Evolutionary conservation across 441 rosid genomes (phyloP).

Genomic region (Gossypium aridum): DNA sequence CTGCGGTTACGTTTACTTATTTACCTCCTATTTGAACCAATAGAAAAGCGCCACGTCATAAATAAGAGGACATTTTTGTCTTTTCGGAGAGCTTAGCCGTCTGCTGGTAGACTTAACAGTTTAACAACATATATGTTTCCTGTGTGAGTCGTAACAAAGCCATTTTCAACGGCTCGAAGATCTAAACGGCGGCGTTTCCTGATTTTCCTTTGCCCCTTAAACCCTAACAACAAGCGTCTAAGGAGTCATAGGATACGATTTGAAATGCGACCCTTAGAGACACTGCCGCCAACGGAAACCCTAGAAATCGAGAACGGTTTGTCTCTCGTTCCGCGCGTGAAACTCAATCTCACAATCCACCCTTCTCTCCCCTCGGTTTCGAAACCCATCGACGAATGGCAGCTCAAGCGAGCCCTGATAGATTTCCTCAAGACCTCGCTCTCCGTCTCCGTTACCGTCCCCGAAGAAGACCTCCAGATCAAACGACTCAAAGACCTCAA

Average conservation of each 20-base stretch:
- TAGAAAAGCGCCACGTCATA: not conserved
- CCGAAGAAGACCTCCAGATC: slow-evolving; percentile 68
- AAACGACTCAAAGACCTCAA: slow-evolving; percentile 62
- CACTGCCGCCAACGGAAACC: slow-evolving; percentile 47
- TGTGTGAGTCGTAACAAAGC: not conserved
- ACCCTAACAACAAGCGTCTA: not conserved
- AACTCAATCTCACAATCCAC: slow-evolving; percentile 54
- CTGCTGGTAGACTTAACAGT: not conserved
- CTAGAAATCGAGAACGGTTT: slow-evolving; percentile 68
- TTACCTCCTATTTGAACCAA: not conserved
- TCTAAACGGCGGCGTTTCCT: not conserved
- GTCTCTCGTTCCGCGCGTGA: slow-evolving; percentile 58
- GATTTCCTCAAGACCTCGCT: slow-evolving; percentile 61
- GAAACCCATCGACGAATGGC: slow-evolving; percentile 87
- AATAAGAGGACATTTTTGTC: not conserved
- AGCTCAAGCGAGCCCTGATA: slow-evolving; percentile 60
- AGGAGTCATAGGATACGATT: not conserved
- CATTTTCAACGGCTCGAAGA: not conserved
- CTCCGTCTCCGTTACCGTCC: slow-evolving; percentile 37
- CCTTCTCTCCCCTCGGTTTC: slow-evolving; percentile 54
- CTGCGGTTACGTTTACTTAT: not conserved
- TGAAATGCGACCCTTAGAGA: slow-evolving; percentile 45
- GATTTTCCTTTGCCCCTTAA: not conserved
- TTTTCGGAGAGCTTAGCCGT: not conserved
- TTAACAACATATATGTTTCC: not conserved